Evolutionary conservation across 2,329 filamentous ascomycete species (phyloP).

Genomic region (Ophiostoma sp.): DNA sequence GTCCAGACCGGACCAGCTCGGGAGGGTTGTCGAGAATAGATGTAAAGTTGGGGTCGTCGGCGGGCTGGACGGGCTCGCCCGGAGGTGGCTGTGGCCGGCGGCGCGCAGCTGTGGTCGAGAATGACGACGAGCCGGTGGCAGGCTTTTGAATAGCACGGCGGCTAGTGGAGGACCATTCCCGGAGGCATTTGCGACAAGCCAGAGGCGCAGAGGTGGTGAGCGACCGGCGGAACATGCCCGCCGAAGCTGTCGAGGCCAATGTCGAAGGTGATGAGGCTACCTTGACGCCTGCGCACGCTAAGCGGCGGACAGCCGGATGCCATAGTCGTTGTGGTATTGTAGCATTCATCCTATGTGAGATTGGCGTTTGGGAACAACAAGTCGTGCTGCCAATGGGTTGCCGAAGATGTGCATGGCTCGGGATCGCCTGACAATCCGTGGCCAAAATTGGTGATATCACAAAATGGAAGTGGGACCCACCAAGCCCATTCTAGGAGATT

Average conservation of each 20-base stretch:
- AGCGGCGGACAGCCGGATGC: conserved; percentile 11
- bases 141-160: background rate
- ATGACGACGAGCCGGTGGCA: background rate
- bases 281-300: background rate
- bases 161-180: background rate
- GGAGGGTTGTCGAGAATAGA: conserved; percentile 86
- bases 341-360: conserved; percentile 15
- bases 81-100: conserved; percentile 10
- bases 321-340: conserved; percentile 16
- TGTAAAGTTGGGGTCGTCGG: conserved; percentile 71
- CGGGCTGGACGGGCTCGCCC: conserved; percentile 41
- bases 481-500: background rate
- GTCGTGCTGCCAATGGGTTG: conserved; percentile 4
- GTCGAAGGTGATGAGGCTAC: background rate
- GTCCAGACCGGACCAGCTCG: conserved; percentile 67
- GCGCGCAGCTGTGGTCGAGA: conserved; percentile 14
- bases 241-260: conserved; percentile 2
- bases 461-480: conserved; percentile 16
- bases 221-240: conserved; percentile 7
- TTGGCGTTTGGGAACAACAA: background rate
- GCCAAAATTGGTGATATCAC: conserved; percentile 15
- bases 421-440: conserved; percentile 11
- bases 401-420: background rate
- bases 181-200: conserved; percentile 17
- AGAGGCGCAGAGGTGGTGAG: background rate